Evolutionary conservation across 2,329 filamentous ascomycete species (phyloP).

Genomic region (Trichoderma simmonsii): DNA sequence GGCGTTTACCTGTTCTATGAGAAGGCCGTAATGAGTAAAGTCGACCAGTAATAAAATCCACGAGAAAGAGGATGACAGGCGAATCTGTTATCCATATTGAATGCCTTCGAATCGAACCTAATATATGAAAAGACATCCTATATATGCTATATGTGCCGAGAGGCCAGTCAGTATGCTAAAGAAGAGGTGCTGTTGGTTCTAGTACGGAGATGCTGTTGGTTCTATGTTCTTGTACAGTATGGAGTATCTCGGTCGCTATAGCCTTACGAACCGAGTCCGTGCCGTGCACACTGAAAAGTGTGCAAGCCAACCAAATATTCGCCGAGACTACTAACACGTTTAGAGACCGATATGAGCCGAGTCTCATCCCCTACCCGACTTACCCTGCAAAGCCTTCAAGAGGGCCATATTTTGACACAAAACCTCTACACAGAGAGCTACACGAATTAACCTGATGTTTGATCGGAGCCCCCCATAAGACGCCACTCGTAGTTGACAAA

Average conservation of each 20-base stretch:
- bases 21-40: background rate
- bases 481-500: background rate
- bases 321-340: background rate
- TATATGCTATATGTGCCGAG: background rate
- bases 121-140: background rate
- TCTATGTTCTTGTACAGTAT: background rate
- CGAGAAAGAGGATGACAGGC: background rate
- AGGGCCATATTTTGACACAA: background rate
- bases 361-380: background rate
- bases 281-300: background rate
- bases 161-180: background rate
- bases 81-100: background rate
- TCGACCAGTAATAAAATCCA: background rate
- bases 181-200: background rate
- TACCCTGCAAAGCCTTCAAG: background rate
- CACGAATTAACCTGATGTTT: background rate
- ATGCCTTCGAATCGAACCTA: background rate
- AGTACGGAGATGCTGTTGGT: too few relatives aligned
- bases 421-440: background rate
- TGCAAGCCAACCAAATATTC: background rate
- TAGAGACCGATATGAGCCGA: background rate
- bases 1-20: background rate
- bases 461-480: background rate
- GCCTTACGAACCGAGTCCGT: background rate
- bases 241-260: background rate